phyloP scores from a whole-genome alignment of 2,329 filamentous ascomycete genomes.

The Monosporascus sp. region DNA sequence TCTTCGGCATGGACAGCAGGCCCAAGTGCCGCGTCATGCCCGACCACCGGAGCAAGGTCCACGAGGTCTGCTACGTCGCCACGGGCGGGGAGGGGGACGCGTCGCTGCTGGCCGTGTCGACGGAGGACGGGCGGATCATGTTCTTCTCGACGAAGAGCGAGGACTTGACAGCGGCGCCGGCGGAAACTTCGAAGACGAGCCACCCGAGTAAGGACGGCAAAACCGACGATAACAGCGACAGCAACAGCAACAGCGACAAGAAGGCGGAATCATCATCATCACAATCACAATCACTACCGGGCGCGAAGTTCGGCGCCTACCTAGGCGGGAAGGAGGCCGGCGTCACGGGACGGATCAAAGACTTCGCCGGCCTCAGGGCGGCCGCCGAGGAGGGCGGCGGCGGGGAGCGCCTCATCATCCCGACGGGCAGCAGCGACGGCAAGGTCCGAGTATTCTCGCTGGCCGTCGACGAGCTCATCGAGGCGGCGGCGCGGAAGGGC shows the following conservation, averaged over 20 bases:
- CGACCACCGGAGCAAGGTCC: conserved; percentile 69
- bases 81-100: conserved; percentile 43
- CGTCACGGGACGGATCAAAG: conserved; percentile 74
- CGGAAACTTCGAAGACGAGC: too few species aligned
- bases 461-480: conserved; percentile 33
- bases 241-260: conserved; percentile 36
- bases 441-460: conserved; percentile 74
- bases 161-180: conserved; percentile 31
- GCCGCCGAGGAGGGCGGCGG: conserved; percentile 31
- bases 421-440: conserved; percentile 81
- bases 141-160: conserved; percentile 68
- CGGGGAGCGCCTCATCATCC: conserved; percentile 43
- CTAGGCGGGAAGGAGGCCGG: conserved; percentile 69
- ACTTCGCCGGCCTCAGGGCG: conserved; percentile 64
- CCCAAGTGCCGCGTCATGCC: conserved; percentile 70
- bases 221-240: conserved; percentile 5
- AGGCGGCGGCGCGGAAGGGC: conserved; percentile 15
- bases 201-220: too few species aligned
- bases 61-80: conserved; percentile 70
- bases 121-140: conserved; percentile 82
- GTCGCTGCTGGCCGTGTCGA: conserved; percentile 68
- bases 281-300: conserved; percentile 32
- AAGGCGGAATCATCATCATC: conserved; percentile 21
- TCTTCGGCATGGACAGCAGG: conserved; percentile 85
- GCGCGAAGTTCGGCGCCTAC: conserved; percentile 66